Base-by-base conservation (phyloP, 1,284 basidiomycete species). In the Bjerkandera adusta region DNA sequence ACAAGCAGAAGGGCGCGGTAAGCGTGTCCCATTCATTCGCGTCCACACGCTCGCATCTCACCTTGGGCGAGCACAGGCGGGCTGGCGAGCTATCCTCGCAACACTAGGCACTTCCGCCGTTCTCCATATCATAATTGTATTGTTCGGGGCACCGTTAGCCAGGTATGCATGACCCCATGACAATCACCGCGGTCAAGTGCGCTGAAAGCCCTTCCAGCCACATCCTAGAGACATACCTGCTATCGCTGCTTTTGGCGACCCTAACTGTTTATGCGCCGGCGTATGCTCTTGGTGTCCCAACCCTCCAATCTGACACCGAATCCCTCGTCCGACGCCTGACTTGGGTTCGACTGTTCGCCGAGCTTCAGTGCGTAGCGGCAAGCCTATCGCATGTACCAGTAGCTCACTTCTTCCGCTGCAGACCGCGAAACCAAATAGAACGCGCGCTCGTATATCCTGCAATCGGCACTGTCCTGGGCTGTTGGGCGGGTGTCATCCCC, bases 401-500 rank as follows among this genome's bases (percentile, higher is more conserved):
- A 43, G 11, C 33, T 42, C 45, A 47, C 12, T 26, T 24, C 1
- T 1, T 13, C 12, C 15, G 11, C 13, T 24, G 15, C 51, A 92
- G 90, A 21, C 71, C 79, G 4, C 74, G 76, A 50, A 82, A 77
- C 16, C 71, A 83, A 1, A 60, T 87, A 25, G 94, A 97, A 66
- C 73, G 85, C 43, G 80, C 84, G 0, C 63, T 95, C 18, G 76
- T 92, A n/a, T 92, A 88, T 57, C 89, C 94, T 8, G 74, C 79
- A 3, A 57, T 85, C 15, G 90, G 90, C n/a, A 70, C 88, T 1
- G 55, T 86, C 16, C 20, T 85, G 11, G 92, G 92, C 5, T 75
- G 79, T 32, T 96, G 92, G 92, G 36, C 79, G 5, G 92, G 92
- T 13, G 81, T 78, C 2, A 73, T 93, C 34, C 89, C 90, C 0